Base-by-base conservation (phyloP, 2,329 filamentous ascomycete genomes). In the Neofusicoccum parvum region DNA sequence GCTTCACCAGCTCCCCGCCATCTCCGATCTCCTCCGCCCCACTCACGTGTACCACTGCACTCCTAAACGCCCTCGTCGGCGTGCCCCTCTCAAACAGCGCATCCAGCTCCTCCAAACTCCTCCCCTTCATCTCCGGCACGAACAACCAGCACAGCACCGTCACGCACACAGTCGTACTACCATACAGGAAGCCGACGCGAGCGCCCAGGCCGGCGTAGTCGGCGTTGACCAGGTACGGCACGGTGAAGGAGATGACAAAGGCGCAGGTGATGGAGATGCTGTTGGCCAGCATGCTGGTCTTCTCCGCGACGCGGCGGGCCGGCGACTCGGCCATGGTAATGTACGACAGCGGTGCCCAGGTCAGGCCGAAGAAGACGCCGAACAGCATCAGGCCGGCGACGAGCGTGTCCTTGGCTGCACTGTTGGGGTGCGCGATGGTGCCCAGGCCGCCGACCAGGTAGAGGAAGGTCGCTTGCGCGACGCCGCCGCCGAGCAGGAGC, bases 231-330 rank as follows among this genome's bases (percentile, higher is more conserved):
- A 90, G 82, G 1, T 88, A 82, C 0, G 88, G 89, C 0, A 87
- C 89, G 37, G 90, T 83, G 70, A 90, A 83, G 43, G 89, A 87
- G 32, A 88, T 86, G 59, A 87, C 83, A 67, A 89, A 89, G 5
- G 59, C 59, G 43, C 34, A 62, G 12, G 36, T 17, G 37, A 62
- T 62, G 20, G 46, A 51, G 9, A 62, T 9, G 34, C 34, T 41
- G 73, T 89, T 88, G 72, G 84, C 86, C 2, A 88, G 75, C 79
- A 89, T 91, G 75, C 87, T 88, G 0, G 87, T 89, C 0, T 86
- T 86, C 2, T 90, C 78, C 1, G 87, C 88, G 0, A 89, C 87
- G 39, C 89, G 89, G 72, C 90, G 91, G 2, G 88, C 87, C 46
- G 90, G 90, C 17, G 91, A 87, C 68, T 92, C 86, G 37, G 82